Evolutionary conservation across 2,329 filamentous ascomycete species (phyloP).

Genomic region (Sphaerulina vaccinii): DNA sequence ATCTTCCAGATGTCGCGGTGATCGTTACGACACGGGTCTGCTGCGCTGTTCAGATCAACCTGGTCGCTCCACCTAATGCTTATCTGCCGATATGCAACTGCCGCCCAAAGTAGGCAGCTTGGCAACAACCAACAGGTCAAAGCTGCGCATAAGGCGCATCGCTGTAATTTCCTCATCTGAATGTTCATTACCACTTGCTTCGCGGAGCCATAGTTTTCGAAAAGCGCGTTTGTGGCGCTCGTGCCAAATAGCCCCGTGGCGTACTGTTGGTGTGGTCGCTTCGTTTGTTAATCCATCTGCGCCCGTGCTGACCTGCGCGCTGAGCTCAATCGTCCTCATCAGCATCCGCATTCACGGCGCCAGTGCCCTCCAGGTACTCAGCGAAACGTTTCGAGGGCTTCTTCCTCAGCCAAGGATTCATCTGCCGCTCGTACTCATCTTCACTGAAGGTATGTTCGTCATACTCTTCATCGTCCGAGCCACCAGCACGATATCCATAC

Average conservation of each 20-base stretch:
- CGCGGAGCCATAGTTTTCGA: too few relatives aligned
- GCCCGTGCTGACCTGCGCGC: too few relatives aligned
- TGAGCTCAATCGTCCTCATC: background rate
- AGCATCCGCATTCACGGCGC: conserved; percentile 8
- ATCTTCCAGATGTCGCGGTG: background rate
- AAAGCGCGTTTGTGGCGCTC: too few relatives aligned
- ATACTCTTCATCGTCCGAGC: conserved; percentile 44
- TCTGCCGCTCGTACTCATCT: conserved; percentile 31
- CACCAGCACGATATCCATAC: conserved; percentile 42
- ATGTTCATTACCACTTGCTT: background rate
- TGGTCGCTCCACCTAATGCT: background rate
- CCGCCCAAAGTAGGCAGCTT: background rate
- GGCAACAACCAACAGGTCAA: background rate
- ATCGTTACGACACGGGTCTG: background rate
- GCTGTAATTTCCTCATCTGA: background rate
- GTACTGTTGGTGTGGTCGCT: too few relatives aligned
- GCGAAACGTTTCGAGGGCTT: conserved; percentile 29
- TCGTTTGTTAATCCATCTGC: too few relatives aligned
- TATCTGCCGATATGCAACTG: background rate
- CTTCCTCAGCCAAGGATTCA: conserved; percentile 36
- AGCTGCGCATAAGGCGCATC: background rate
- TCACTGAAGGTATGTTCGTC: conserved; percentile 35
- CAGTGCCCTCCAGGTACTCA: conserved; percentile 21
- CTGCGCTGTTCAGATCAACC: background rate
- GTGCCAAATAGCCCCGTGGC: too few relatives aligned